These are phyloP conservation scores for Schizosaccharomyces japonicus DNA, from an alignment of 805 yeast species.

Conservation along the genomic window DNA sequence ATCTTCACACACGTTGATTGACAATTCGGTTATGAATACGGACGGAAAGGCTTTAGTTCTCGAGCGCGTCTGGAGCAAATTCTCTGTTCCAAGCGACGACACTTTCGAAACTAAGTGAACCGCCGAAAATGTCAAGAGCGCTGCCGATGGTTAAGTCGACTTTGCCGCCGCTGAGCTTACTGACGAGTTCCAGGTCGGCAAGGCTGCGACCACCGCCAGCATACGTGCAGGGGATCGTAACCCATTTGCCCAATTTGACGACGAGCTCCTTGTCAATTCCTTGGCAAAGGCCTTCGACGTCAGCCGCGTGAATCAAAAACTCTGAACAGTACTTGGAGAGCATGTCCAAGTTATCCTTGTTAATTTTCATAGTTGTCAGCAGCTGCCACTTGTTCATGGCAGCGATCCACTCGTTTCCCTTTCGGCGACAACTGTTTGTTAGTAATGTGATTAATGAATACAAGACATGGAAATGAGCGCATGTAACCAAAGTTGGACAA, in stretches of 20 bases:
- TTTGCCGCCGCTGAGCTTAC: slow-evolving; percentile 44
- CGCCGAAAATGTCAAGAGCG: slow-evolving; percentile 87
- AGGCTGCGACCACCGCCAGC: slow-evolving; percentile 88
- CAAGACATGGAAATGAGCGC: too few relatives aligned
- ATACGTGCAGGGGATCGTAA: slow-evolving; percentile 53
- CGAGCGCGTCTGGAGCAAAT: slow-evolving; percentile 1
- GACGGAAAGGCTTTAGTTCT: neutral
- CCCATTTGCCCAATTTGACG: slow-evolving; percentile 50
- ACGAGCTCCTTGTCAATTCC: slow-evolving; percentile 79
- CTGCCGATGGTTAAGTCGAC: slow-evolving; percentile 88
- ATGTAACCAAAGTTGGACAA: too few relatives aligned
- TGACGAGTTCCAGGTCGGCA: slow-evolving; percentile 43
- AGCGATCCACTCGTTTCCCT: slow-evolving; percentile 49
- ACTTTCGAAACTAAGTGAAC: slow-evolving; percentile 15
- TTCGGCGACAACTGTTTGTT: slow-evolving; percentile 11
- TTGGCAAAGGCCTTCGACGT: slow-evolving; percentile 84
- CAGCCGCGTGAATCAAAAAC: slow-evolving; percentile 89
- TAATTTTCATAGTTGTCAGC: slow-evolving; percentile 40
- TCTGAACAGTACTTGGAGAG: slow-evolving; percentile 55
- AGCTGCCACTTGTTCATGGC: slow-evolving; percentile 97
- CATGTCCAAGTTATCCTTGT: slow-evolving; percentile 25
- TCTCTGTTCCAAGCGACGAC: slow-evolving; percentile 3
- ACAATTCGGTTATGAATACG: neutral
- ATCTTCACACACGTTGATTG: neutral
- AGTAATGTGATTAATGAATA: neutral